Evolutionary conservation across 176 grass and related monocot species (phyloP).

Genomic region (Microstegium vimineum): DNA sequence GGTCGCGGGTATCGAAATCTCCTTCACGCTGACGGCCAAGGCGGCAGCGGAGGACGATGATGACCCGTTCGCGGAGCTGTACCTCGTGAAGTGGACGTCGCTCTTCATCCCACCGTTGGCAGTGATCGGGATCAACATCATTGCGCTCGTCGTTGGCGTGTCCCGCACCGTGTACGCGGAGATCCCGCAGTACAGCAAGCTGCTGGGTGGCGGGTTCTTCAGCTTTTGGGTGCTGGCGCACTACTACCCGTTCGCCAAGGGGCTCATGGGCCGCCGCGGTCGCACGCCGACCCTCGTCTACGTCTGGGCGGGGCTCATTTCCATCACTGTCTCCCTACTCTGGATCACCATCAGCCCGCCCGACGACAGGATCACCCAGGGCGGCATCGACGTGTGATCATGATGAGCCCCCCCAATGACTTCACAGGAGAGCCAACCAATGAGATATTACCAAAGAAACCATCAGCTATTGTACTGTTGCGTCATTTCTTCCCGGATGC

Average conservation of each 20-base stretch:
- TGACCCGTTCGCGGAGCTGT: conserved; percentile 52
- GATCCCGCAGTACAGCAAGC: not conserved
- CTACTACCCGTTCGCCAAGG: not conserved
- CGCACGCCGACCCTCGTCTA: not conserved
- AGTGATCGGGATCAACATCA: not conserved
- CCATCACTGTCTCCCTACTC: conserved; percentile 73
- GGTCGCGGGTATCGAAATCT: conserved; percentile 41
- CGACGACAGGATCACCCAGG: conserved; percentile 34
- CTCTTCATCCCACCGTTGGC: not conserved
- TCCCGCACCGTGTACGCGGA: not conserved
- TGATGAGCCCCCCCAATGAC: too few species aligned
- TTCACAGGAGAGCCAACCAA: too few species aligned
- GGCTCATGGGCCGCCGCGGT: not conserved
- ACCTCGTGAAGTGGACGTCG: too few species aligned
- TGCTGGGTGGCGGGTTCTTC: not conserved
- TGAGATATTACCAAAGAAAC: too few species aligned
- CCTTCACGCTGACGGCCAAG: conserved; percentile 80
- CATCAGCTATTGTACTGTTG: too few species aligned
- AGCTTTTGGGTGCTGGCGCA: not conserved
- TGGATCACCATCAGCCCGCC: conserved; percentile 75
- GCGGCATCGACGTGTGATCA: not conserved
- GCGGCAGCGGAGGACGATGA: conserved; percentile 65
- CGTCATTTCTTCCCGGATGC: too few species aligned
- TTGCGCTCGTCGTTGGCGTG: not conserved
- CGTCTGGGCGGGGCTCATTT: conserved; percentile 3